Percentiles rank a stretch among this genome's conserved stretches.
phyloP scores from a whole-genome alignment of 2,329 filamentous ascomycete genomes.

The Dactylellina sp. region DNA sequence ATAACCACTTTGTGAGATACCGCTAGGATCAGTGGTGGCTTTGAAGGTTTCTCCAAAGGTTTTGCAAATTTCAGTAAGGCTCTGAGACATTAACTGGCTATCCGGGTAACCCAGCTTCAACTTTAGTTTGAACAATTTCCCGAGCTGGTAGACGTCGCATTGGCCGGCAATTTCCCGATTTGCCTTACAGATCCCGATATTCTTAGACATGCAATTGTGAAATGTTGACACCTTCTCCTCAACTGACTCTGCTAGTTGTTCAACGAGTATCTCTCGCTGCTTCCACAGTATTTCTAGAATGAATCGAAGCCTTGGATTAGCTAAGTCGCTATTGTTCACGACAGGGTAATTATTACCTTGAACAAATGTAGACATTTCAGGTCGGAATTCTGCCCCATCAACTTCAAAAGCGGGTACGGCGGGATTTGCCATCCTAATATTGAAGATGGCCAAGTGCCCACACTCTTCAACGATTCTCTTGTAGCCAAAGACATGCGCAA shows the following conservation, averaged over 20 bases:
- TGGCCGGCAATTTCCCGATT: background rate
- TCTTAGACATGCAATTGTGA: slow-evolving; percentile 2
- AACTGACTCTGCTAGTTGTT: background rate
- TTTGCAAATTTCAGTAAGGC: slow-evolving; percentile 6
- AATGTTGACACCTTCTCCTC: slow-evolving; percentile 3
- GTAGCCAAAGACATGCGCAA: slow-evolving; percentile 19
- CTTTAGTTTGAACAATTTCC: slow-evolving; percentile 14
- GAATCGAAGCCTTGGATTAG: background rate
- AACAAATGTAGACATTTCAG: slow-evolving; percentile 3
- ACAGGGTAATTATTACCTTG: slow-evolving; percentile 4
- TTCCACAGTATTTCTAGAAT: slow-evolving; percentile 11
- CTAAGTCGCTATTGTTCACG: background rate
- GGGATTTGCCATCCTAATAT: slow-evolving; percentile 6
- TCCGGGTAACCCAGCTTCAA: slow-evolving; percentile 5
- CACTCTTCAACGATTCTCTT: background rate
- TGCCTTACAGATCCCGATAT: background rate
- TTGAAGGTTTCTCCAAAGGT: background rate
- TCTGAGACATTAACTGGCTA: background rate
- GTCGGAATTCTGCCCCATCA: slow-evolving; percentile 4
- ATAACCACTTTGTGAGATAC: background rate
- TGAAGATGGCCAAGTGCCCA: slow-evolving; percentile 4
- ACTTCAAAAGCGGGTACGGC: background rate
- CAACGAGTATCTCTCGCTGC: background rate
- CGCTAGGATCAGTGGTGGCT: background rate
- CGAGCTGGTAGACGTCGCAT: slow-evolving; percentile 28